Conservation (phyloP, 2,329 filamentous ascomycete genomes). For the Diplodia scrobiculata region DNA sequence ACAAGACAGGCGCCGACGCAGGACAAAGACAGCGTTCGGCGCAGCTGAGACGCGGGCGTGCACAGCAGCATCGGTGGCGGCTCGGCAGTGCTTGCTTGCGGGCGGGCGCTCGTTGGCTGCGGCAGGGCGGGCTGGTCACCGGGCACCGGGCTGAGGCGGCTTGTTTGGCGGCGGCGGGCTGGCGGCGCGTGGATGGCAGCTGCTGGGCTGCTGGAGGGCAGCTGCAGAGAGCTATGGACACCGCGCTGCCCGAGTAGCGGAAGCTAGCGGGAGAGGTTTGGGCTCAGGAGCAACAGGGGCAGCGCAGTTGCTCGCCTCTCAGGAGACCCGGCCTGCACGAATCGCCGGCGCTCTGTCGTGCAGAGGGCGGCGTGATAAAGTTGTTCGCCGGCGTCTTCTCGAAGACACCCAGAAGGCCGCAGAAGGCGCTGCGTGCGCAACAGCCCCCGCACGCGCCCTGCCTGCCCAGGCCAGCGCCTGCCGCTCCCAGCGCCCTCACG, state of each 20-base stretch:
- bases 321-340: conserved; percentile 19
- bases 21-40: conserved; percentile 7
- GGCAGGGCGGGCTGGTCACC: background rate
- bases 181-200: background rate
- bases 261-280: conserved; percentile 23
- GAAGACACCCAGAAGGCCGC: conserved; percentile 27
- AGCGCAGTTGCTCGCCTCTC: conserved; percentile 12
- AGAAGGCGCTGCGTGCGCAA: conserved; percentile 21
- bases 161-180: background rate
- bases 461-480: conserved; percentile 11
- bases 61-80: background rate
- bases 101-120: conserved; percentile 7
- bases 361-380: conserved; percentile 26
- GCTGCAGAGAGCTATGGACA: conserved; percentile 25
- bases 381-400: conserved; percentile 28
- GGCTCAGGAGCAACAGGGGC: conserved; percentile 24
- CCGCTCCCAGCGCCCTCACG: conserved; percentile 8
- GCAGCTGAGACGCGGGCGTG: background rate
- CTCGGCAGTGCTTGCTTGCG: background rate
- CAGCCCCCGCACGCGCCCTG: conserved; percentile 4
- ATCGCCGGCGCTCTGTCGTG: conserved; percentile 23
- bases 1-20: background rate
- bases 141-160: conserved; percentile 1
- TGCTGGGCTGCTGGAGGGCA: background rate
- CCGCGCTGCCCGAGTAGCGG: conserved; percentile 14